A percentile compares a stretch with the other conserved stretches of the same genome.
These are phyloP conservation scores for Podila epicladia DNA, from an alignment of 192 early-diverging fungal genomes.

Conservation along the genomic window DNA sequence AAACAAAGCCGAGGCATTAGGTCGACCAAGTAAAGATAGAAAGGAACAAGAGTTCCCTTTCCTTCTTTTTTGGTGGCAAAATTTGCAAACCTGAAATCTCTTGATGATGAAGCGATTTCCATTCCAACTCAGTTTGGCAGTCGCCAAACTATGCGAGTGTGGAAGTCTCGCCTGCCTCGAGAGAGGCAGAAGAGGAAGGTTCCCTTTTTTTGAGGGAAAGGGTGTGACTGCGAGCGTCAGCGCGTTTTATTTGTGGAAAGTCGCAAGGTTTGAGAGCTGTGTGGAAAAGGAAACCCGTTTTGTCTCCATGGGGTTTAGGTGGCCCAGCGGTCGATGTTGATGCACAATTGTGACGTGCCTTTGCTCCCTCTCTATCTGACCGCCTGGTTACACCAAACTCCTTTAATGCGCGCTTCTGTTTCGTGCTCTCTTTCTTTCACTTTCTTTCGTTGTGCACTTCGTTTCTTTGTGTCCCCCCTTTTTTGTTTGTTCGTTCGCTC, in stretches of 20 bases:
- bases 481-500: no score
- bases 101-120: conserved; percentile 2
- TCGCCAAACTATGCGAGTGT: neutral
- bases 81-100: conserved; percentile 7
- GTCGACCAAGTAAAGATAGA: neutral
- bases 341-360: neutral
- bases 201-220: conserved; percentile 1
- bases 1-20: neutral
- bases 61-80: neutral
- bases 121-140: neutral
- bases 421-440: no score
- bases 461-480: neutral
- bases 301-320: neutral
- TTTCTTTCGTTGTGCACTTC: no score
- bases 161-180: neutral
- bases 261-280: neutral
- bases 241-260: neutral
- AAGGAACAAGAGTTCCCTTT: neutral
- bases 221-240: neutral
- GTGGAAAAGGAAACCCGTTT: neutral
- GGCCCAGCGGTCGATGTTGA: no score
- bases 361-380: no score
- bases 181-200: neutral
- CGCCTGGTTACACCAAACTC: neutral
- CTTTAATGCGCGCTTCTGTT: neutral